Evolutionary conservation across 768 basidiomycete genomes (phyloP).

Genomic region (Inosperma sp.): DNA sequence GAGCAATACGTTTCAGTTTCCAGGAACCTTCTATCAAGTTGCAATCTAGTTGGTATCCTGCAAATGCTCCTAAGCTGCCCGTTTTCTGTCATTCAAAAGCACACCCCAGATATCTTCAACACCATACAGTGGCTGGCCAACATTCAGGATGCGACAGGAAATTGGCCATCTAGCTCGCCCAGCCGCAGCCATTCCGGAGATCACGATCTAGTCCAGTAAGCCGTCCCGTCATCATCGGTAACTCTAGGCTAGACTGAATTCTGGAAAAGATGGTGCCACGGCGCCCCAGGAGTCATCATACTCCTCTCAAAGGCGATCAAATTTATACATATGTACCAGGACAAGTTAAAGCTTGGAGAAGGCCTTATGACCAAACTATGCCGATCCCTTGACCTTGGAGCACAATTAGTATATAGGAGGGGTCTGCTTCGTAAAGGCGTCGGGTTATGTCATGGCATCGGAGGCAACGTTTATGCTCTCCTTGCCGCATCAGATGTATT

Average conservation of each 20-base stretch:
- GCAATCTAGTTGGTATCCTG: slow-evolving; percentile 45
- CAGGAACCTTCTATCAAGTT: neutral
- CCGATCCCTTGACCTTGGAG: slow-evolving; percentile 36
- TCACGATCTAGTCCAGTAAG: slow-evolving; percentile 50
- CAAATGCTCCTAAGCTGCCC: slow-evolving; percentile 48
- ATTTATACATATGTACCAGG: slow-evolving; percentile 20
- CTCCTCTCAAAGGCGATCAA: slow-evolving; percentile 43
- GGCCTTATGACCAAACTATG: slow-evolving; percentile 26
- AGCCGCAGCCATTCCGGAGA: slow-evolving; percentile 16
- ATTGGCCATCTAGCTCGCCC: slow-evolving; percentile 49
- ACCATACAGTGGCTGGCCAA: slow-evolving; percentile 47
- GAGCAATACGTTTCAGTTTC: slow-evolving; percentile 16
- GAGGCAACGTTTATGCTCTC: slow-evolving; percentile 50
- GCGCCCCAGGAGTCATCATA: slow-evolving; percentile 48
- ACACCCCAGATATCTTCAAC: slow-evolving; percentile 38
- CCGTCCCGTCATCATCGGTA: neutral
- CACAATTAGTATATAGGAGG: slow-evolving; percentile 40
- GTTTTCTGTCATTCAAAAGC: slow-evolving; percentile 27
- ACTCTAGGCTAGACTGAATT: neutral
- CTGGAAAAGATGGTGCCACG: slow-evolving; percentile 53
- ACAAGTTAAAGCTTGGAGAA: slow-evolving; percentile 19
- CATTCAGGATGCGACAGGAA: slow-evolving; percentile 43
- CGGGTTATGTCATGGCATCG: slow-evolving; percentile 58
- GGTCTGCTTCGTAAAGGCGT: slow-evolving; percentile 54
- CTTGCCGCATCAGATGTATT: slow-evolving; percentile 44